Percentiles rank a stretch among this genome's conserved stretches.
These are phyloP conservation scores for Trichoderma breve DNA, from an alignment of 2,329 filamentous ascomycete species.

Conservation along the genomic window DNA sequence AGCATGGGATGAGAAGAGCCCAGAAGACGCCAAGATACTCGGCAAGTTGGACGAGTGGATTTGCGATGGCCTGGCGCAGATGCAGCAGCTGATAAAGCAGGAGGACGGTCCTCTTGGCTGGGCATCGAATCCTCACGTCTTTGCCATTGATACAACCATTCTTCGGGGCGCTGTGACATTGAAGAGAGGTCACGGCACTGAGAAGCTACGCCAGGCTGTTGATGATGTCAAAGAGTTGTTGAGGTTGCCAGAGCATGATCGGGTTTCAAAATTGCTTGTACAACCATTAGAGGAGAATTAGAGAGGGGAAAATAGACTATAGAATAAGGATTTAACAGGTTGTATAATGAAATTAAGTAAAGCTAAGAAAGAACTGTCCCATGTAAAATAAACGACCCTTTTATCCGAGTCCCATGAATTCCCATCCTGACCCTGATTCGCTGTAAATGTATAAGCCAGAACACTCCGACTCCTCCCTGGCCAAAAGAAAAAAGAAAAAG, in stretches of 20 bases:
- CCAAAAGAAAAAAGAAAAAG: background rate
- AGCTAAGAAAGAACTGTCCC: background rate
- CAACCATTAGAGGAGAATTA: slow-evolving; percentile 10
- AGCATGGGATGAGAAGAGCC: slow-evolving; percentile 21
- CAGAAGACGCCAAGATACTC: slow-evolving; percentile 24
- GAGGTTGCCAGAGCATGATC: slow-evolving; percentile 1
- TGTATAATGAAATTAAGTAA: background rate
- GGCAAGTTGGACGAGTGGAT: slow-evolving; percentile 47
- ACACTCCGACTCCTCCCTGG: background rate
- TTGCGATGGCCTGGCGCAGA: slow-evolving; percentile 36
- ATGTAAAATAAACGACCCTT: background rate
- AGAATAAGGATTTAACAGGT: background rate
- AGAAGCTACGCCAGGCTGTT: slow-evolving; percentile 22
- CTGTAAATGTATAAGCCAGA: background rate
- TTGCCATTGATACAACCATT: slow-evolving; percentile 56
- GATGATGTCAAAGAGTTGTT: slow-evolving; percentile 10
- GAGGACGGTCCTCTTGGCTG: slow-evolving; percentile 70
- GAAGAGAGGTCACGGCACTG: slow-evolving; percentile 16
- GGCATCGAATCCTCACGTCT: slow-evolving; percentile 66
- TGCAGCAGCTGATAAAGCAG: slow-evolving; percentile 44
- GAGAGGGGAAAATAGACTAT: background rate
- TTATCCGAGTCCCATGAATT: background rate
- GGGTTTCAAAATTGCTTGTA: slow-evolving; percentile 32
- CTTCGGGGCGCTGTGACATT: slow-evolving; percentile 41
- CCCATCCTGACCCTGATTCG: background rate